Conservation (phyloP, 2,329 filamentous ascomycete species). For the Lecanoromycetidae sp. region DNA sequence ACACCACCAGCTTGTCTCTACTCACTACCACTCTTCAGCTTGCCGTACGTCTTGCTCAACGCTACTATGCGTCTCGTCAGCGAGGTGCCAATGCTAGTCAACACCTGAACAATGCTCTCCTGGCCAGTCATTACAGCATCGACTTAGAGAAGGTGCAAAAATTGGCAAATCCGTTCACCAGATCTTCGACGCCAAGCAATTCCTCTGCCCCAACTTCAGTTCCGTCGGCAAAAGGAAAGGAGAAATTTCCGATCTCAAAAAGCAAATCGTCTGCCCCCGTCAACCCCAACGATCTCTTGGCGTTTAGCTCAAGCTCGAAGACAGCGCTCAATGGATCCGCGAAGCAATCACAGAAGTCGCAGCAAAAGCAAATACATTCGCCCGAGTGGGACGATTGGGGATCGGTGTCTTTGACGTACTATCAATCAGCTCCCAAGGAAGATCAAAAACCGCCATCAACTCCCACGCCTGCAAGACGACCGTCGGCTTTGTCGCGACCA, state of each 20-base stretch:
- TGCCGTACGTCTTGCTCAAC: slow-evolving; percentile 73
- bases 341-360: slow-evolving; percentile 12
- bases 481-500: slow-evolving; percentile 44
- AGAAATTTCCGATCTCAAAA: slow-evolving; percentile 39
- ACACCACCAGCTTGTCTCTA: slow-evolving; percentile 70
- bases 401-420: slow-evolving; percentile 69
- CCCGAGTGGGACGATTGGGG: slow-evolving; percentile 62
- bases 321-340: slow-evolving; percentile 22
- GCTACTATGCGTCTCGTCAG: slow-evolving; percentile 82
- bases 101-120: slow-evolving; percentile 57
- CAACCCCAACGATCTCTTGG: slow-evolving; percentile 73
- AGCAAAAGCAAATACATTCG: neutral
- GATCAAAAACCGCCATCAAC: slow-evolving; percentile 48
- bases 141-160: slow-evolving; percentile 69
- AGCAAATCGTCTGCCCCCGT: slow-evolving; percentile 34
- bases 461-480: slow-evolving; percentile 58
- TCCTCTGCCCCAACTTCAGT: slow-evolving; percentile 38
- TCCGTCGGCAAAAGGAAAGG: slow-evolving; percentile 60
- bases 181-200: slow-evolving; percentile 43
- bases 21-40: slow-evolving; percentile 69
- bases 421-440: slow-evolving; percentile 37
- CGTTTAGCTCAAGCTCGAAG: slow-evolving; percentile 50
- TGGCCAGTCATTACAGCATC: slow-evolving; percentile 71
- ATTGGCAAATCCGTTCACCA: slow-evolving; percentile 70
- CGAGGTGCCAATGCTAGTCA: slow-evolving; percentile 51